Evolutionary conservation across 2,329 filamentous ascomycete species (phyloP).

Genomic region (Penicillium aurantiogriseum): DNA sequence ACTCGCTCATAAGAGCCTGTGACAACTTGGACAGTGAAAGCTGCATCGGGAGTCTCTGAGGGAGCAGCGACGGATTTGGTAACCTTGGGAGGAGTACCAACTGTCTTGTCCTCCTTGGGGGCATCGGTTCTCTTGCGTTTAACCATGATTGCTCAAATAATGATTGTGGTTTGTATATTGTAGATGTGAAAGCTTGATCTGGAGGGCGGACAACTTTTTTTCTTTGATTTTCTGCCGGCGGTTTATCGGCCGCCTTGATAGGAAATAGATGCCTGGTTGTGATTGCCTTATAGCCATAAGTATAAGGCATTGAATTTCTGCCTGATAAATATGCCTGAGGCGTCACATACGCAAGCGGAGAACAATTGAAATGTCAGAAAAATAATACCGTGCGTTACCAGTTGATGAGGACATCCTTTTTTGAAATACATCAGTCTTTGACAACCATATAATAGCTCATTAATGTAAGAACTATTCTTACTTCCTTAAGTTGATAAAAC

Average conservation of each 20-base stretch:
- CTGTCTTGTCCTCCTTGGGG: slow-evolving; percentile 26
- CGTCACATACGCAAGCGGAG: slow-evolving; percentile 10
- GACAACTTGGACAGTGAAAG: slow-evolving; percentile 76
- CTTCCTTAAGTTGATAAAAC: not conserved
- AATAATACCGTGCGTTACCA: slow-evolving; percentile 18
- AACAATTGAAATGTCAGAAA: slow-evolving; percentile 6
- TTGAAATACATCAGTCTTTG: not conserved
- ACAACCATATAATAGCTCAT: slow-evolving; percentile 1
- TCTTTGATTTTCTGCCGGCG: slow-evolving; percentile 22
- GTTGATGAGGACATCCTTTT: slow-evolving; percentile 3
- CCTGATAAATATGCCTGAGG: slow-evolving; percentile 15
- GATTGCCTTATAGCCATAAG: slow-evolving; percentile 6
- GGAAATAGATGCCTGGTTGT: slow-evolving; percentile 4
- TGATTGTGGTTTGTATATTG: not conserved
- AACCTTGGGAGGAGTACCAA: slow-evolving; percentile 32
- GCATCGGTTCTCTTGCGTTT: slow-evolving; percentile 47
- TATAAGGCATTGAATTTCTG: not conserved
- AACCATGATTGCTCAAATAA: slow-evolving; percentile 33
- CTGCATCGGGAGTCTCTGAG: slow-evolving; percentile 30
- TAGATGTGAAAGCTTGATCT: slow-evolving; percentile 3
- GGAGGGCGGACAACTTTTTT: slow-evolving; percentile 18
- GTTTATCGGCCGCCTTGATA: slow-evolving; percentile 23
- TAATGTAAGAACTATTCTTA: not conserved
- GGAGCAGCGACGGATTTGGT: slow-evolving; percentile 32
- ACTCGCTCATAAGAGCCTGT: slow-evolving; percentile 92